phyloP scores from a whole-genome alignment of 2,329 filamentous ascomycete species.

The Pleomassaria siparia region DNA sequence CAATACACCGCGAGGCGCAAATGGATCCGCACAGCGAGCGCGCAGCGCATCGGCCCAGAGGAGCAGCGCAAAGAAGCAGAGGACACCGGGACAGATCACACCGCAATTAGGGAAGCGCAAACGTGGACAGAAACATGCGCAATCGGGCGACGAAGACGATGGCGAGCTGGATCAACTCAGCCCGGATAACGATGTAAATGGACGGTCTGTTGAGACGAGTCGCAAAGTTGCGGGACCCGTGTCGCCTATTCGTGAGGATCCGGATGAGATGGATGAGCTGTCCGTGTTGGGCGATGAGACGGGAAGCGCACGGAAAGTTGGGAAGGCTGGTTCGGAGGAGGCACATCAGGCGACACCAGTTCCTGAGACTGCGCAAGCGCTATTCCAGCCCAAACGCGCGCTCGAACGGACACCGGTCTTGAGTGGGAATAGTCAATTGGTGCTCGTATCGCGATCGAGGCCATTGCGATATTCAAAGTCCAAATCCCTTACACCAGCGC shows the following conservation, averaged over 20 bases:
- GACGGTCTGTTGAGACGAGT: conserved; percentile 30
- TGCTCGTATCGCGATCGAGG: conserved; percentile 1
- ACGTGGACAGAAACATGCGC: conserved; percentile 24
- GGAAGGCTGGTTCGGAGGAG: conserved; percentile 6
- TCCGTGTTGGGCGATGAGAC: conserved; percentile 25
- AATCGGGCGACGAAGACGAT: conserved; percentile 17
- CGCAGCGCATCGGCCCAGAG: conserved; percentile 33
- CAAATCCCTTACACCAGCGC: too few species aligned
- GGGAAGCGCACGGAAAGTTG: conserved; percentile 16
- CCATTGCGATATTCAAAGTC: conserved; percentile 10
- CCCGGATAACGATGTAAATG: conserved; percentile 28
- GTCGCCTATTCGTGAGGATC: conserved; percentile 28
- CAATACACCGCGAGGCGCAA: conserved; percentile 2
- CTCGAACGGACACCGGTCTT: conserved; percentile 13
- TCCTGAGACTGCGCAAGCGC: conserved; percentile 8
- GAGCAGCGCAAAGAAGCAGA: conserved; percentile 19
- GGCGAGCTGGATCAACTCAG: conserved; percentile 38
- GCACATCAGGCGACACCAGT: conserved; percentile 17
- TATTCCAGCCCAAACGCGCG: neutral
- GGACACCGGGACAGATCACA: conserved; percentile 25
- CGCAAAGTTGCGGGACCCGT: conserved; percentile 24
- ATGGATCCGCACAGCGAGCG: conserved; percentile 28
- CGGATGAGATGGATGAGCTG: conserved; percentile 26
- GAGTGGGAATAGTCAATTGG: conserved; percentile 6
- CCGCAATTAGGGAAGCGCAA: conserved; percentile 39